These are phyloP conservation scores for Coprinopsis marcescibilis DNA, from an alignment of 768 basidiomycete genomes.

Conservation along the genomic window DNA sequence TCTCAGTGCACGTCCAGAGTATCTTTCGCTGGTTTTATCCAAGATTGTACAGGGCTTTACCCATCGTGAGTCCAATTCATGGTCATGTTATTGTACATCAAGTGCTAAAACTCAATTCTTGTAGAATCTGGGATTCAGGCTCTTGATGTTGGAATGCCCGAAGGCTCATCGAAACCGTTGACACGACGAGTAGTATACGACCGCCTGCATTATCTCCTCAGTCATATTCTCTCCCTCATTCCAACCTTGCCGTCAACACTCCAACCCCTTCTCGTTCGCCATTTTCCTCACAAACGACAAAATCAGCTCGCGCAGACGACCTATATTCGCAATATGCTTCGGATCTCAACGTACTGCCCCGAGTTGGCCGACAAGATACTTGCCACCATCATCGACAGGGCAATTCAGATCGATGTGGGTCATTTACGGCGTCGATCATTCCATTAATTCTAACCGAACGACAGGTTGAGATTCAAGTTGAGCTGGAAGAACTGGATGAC, in stretches of 20 bases:
- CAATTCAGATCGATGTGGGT: conserved; percentile 91
- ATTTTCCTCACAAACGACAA: conserved; percentile 94
- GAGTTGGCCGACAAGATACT: conserved; percentile 82
- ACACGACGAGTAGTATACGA: conserved; percentile 83
- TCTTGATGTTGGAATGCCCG: conserved; percentile 49
- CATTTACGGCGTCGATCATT: background rate
- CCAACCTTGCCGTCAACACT: conserved; percentile 88
- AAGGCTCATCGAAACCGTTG: conserved; percentile 59
- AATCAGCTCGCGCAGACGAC: conserved; percentile 72
- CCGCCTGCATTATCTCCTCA: conserved; percentile 80
- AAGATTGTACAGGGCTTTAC: conserved; percentile 85
- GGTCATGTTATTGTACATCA: conserved; percentile 6
- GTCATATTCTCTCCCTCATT: conserved; percentile 80
- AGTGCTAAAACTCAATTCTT: conserved; percentile 1
- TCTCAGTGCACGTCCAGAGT: conserved; percentile 87
- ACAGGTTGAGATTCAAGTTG: conserved; percentile 96
- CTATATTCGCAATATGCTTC: conserved; percentile 86
- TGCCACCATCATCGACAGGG: conserved; percentile 85
- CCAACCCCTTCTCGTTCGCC: conserved; percentile 73
- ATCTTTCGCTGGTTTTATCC: conserved; percentile 75
- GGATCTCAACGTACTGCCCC: conserved; percentile 80
- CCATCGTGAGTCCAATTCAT: conserved; percentile 58
- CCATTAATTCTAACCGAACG: background rate
- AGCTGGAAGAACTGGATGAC: conserved; percentile 86
- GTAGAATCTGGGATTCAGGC: conserved; percentile 71